phyloP scores from a whole-genome alignment of 1,284 basidiomycete genomes.

The Ganoderma boninense region DNA sequence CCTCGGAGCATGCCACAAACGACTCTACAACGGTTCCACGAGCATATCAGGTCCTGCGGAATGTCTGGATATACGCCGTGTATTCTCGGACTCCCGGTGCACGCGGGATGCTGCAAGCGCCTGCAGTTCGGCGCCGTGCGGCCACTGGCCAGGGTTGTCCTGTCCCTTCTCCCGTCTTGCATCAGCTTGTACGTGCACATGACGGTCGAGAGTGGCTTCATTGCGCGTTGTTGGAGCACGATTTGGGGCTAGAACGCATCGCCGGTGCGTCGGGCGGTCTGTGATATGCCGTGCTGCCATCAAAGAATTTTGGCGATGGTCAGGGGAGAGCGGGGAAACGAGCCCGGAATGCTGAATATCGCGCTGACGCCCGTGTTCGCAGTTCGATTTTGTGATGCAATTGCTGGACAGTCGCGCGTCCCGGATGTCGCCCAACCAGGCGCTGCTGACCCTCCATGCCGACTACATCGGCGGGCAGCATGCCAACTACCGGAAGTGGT shows the following conservation, averaged over 20 bases:
- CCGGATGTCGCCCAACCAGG: slow-evolving; percentile 98
- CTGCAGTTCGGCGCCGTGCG: too few relatives aligned
- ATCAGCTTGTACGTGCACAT: too few relatives aligned
- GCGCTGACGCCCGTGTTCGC: slow-evolving; percentile 19
- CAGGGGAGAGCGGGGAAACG: background rate
- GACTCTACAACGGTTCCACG: too few relatives aligned
- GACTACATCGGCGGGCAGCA: slow-evolving; percentile 99
- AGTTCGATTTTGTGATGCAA: slow-evolving; percentile 99
- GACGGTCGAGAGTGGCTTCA: too few relatives aligned
- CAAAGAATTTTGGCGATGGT: background rate
- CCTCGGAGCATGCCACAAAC: too few relatives aligned
- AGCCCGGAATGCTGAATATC: slow-evolving; percentile 4
- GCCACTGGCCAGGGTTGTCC: too few relatives aligned
- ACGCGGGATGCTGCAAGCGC: background rate
- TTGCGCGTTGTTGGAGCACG: too few relatives aligned
- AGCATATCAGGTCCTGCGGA: too few relatives aligned
- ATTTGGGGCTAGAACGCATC: too few relatives aligned
- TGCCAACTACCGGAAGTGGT: slow-evolving; percentile 99
- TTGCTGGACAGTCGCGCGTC: slow-evolving; percentile 95
- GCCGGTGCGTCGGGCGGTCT: background rate
- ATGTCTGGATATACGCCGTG: too few relatives aligned
- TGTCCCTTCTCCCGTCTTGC: too few relatives aligned
- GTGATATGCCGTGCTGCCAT: background rate
- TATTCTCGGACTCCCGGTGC: background rate
- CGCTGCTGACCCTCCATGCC: slow-evolving; percentile 93